Evolutionary conservation across 1,139 yeast species (phyloP).

Genomic region (Schizosaccharomyces versatilis): DNA sequence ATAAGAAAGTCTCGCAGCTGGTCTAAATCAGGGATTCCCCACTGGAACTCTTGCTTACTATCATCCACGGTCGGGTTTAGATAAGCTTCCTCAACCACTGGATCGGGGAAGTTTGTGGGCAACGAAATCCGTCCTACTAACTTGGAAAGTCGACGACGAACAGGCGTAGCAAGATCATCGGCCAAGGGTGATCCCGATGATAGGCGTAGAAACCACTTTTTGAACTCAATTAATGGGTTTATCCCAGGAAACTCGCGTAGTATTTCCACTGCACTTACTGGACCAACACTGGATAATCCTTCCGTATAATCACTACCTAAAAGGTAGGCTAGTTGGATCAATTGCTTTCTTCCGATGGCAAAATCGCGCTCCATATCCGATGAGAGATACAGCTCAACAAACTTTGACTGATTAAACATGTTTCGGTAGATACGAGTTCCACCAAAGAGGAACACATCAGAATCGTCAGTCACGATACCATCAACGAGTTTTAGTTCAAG

Average conservation of each 20-base stretch:
- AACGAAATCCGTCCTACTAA: slow-evolving; percentile 45
- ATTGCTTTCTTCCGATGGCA: slow-evolving; percentile 38
- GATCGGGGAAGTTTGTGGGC: slow-evolving; percentile 48
- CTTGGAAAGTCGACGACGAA: slow-evolving; percentile 28
- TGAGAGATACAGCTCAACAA: slow-evolving; percentile 62
- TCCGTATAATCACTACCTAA: slow-evolving; percentile 89
- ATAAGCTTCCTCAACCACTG: slow-evolving; percentile 50
- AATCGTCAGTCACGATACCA: slow-evolving; percentile 91
- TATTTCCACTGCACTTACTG: slow-evolving; percentile 82
- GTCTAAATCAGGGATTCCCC: slow-evolving; percentile 84
- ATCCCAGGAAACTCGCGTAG: slow-evolving; percentile 54
- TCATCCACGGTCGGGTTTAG: slow-evolving; percentile 59
- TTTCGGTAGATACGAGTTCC: slow-evolving; percentile 69
- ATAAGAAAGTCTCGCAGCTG: slow-evolving; percentile 47
- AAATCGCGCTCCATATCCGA: slow-evolving; percentile 38
- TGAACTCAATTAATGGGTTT: slow-evolving; percentile 23
- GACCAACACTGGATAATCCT: slow-evolving; percentile 80
- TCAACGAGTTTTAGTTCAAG: slow-evolving; percentile 50
- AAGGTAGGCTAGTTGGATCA: slow-evolving; percentile 60
- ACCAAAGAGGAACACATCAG: slow-evolving; percentile 89
- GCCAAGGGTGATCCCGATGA: slow-evolving; percentile 4
- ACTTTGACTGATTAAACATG: slow-evolving; percentile 83
- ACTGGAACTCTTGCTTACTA: slow-evolving; percentile 52
- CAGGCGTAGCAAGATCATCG: slow-evolving; percentile 14
- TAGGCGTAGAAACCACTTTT: slow-evolving; percentile 27